Conservation (phyloP, 306 rosid species). For the Biancaea sappan region DNA sequence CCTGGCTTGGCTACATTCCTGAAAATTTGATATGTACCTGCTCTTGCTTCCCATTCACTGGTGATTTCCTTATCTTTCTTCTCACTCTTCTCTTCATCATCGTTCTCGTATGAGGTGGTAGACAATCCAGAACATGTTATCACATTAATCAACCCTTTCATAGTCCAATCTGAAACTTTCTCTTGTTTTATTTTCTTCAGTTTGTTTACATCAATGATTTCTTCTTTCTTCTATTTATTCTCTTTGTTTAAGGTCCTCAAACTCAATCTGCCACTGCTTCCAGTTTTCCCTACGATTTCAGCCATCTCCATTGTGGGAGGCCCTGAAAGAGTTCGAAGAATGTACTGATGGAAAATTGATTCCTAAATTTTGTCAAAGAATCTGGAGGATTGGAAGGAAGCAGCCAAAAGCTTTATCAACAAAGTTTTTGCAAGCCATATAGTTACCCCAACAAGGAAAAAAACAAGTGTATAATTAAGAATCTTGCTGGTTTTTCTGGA, state of each 20-base stretch:
- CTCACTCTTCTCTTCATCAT: constrained; percentile 51
- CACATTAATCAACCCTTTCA: constrained; percentile 72
- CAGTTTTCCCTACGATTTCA: constrained; percentile 41
- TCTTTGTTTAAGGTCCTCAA: constrained; percentile 45
- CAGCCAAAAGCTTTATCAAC: constrained; percentile 64
- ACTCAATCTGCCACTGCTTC: constrained; percentile 53
- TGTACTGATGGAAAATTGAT: constrained; percentile 78
- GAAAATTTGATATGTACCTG: constrained; percentile 69
- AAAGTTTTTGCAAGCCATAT: constrained; percentile 71
- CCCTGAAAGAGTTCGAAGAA: constrained; percentile 72
- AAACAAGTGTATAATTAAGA: constrained; percentile 49
- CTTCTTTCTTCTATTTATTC: constrained; percentile 47
- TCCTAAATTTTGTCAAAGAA: constrained; percentile 87
- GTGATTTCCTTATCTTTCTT: constrained; percentile 60
- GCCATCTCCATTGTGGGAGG: constrained; percentile 72
- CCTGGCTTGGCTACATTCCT: too few relatives aligned
- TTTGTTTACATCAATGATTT: constrained; percentile 78
- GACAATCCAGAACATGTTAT: constrained; percentile 67
- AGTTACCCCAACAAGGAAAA: constrained; percentile 66
- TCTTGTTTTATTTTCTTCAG: constrained; percentile 72
- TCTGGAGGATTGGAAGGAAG: constrained; percentile 64
- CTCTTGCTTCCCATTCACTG: constrained; percentile 78
- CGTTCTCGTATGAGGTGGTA: constrained; percentile 49
- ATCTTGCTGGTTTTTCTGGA: constrained; percentile 38
- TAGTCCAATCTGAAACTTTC: constrained; percentile 84